These are phyloP conservation scores for Phytophthora pseudosyringae DNA, from an alignment of 352 stramenopile species.

Conservation along the genomic window DNA sequence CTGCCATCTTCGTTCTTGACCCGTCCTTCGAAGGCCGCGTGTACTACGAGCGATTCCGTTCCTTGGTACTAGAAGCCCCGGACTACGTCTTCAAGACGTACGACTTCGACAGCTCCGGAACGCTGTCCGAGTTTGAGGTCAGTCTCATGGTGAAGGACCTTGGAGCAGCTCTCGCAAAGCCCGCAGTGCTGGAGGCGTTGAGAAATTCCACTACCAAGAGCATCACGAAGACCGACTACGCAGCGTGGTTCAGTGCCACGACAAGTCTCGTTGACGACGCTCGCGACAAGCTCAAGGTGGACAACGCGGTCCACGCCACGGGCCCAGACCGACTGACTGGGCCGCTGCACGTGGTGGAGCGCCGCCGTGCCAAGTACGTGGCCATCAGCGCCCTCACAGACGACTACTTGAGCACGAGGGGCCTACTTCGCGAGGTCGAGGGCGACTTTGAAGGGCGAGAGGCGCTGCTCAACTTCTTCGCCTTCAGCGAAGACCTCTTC, in stretches of 20 bases:
- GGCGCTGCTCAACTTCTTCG: constrained; percentile 73
- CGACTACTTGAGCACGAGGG: constrained; percentile 90
- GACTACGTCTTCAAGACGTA: constrained; percentile 77
- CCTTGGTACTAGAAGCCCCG: constrained; percentile 45
- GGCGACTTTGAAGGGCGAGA: constrained; percentile 85
- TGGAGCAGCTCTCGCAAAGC: constrained; percentile 49
- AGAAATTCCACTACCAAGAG: constrained; percentile 42
- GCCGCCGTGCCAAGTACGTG: constrained; percentile 93
- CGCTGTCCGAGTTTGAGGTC: constrained; percentile 68
- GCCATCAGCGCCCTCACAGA: constrained; percentile 90
- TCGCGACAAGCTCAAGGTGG: constrained; percentile 75
- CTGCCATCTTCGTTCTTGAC: constrained; percentile 73
- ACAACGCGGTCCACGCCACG: constrained; percentile 95
- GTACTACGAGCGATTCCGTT: constrained; percentile 73
- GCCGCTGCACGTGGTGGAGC: constrained; percentile 87
- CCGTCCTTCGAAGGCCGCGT: constrained; percentile 84
- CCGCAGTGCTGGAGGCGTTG: constrained; percentile 44
- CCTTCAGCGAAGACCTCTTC: constrained; percentile 76
- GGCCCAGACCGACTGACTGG: constrained; percentile 93
- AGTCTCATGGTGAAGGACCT: constrained; percentile 75
- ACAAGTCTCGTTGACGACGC: constrained; percentile 67
- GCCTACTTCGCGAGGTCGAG: constrained; percentile 74
- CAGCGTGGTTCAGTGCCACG: constrained; percentile 59
- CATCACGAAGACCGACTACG: constrained; percentile 60
- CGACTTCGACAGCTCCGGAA: constrained; percentile 69